Percentiles rank a stretch among this genome's conserved stretches.
Conservation (phyloP, 192 early-diverging fungal species). For the Pilobolus umbonatus region DNA sequence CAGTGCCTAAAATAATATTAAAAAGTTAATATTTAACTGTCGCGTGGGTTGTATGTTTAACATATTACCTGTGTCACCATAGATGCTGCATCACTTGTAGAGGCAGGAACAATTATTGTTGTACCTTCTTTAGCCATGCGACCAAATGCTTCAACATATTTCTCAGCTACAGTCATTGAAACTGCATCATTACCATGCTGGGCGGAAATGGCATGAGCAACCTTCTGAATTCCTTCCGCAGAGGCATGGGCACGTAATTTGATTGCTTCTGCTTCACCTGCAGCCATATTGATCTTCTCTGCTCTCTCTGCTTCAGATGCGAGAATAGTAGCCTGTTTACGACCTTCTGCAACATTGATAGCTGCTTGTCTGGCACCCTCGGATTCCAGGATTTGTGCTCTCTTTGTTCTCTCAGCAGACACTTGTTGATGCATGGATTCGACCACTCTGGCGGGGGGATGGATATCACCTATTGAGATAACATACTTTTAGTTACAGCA, state of each 20-base stretch:
- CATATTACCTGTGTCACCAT: slow-evolving; percentile 84
- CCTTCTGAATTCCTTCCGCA: slow-evolving; percentile 71
- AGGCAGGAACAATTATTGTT: slow-evolving; percentile 84
- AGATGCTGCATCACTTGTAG: slow-evolving; percentile 73
- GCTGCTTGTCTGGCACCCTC: slow-evolving; percentile 86
- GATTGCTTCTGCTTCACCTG: slow-evolving; percentile 89
- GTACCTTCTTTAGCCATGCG: slow-evolving; percentile 89
- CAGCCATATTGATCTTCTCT: slow-evolving; percentile 87
- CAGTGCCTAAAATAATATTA: slow-evolving; percentile 30
- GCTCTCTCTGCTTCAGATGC: slow-evolving; percentile 91
- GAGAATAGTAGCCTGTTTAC: slow-evolving; percentile 85
- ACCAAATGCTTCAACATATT: slow-evolving; percentile 94
- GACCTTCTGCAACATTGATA: slow-evolving; percentile 96
- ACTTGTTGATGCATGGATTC: slow-evolving; percentile 98
- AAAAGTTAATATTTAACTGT: not conserved
- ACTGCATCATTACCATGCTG: slow-evolving; percentile 77
- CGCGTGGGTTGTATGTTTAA: not conserved
- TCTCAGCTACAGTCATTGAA: slow-evolving; percentile 87
- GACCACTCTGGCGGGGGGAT: slow-evolving; percentile 92
- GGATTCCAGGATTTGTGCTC: slow-evolving; percentile 90
- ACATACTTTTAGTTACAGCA: not conserved
- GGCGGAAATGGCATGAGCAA: slow-evolving; percentile 72
- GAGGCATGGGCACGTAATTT: slow-evolving; percentile 77
- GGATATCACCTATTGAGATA: slow-evolving; percentile 63
- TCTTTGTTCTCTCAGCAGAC: slow-evolving; percentile 91